Base-by-base conservation (phyloP, 2,329 filamentous ascomycete species). In the Ceratocystis papillata region DNA sequence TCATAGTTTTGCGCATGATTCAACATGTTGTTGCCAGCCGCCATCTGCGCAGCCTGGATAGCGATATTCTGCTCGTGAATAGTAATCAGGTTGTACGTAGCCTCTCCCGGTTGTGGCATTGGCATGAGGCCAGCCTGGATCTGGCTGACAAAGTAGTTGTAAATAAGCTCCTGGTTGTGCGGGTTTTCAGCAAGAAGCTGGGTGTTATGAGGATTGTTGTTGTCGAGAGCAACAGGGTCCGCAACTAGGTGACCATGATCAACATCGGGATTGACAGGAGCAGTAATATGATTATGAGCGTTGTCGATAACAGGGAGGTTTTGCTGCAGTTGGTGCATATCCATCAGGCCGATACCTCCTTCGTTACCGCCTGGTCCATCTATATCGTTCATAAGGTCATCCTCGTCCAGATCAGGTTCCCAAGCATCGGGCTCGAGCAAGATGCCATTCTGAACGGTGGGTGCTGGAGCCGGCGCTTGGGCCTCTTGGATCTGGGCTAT, bases 251-350 rank as follows among this genome's bases (percentile, higher is more conserved):
- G 53, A 3, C 33, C 28, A 10, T 33, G 28, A n/a, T 8, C 25
- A 17, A n/a, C 25, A 37, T 2, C 55, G 6, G 55, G 30, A 30
- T 59, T 59, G 1, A 15, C 28, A 59, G 55, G 8, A 7, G 30
- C 10, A 37, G 28, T 7, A 22, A 33, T 7, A 37, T 17, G 25
- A 5, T n/a, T 30, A 20, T 28, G 22, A 33, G 28, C 55, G 55
- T n/a, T 30, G 20, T 10, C 55, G 5, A 59, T 33, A 37, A 37
- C 55, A 17, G 55, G 55, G 33, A 59, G 55, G 22, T 37, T 8
- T 17, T 59, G 50, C 30, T 65, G 63, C 53, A 46, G n/a, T 15
- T 65, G 53, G 20, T 65, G 63, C 50, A 59, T 55, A 30, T 22
- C 20, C 30, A 65, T 60, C 25, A 59, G 15, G 5, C 46, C 63